These are phyloP conservation scores for Pseudozyma tsukubaensis DNA, from an alignment of 1,284 basidiomycete genomes.

Conservation along the genomic window DNA sequence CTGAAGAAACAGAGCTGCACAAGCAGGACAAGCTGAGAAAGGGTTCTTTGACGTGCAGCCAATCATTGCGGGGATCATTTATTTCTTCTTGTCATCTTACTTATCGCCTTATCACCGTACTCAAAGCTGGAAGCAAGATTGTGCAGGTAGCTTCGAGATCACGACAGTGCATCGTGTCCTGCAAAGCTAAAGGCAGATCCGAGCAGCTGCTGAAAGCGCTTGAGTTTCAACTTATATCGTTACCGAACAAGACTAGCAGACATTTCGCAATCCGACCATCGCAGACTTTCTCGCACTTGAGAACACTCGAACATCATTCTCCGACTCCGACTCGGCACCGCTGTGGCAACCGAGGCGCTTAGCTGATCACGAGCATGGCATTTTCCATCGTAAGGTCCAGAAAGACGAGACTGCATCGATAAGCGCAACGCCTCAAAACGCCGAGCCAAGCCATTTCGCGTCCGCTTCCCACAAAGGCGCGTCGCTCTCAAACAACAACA, in stretches of 20 bases:
- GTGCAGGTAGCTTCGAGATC: too few relatives aligned
- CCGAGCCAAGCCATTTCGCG: background rate
- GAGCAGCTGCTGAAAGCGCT: background rate
- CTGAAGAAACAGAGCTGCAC: too few relatives aligned
- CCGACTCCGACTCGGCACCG: conserved; percentile 36
- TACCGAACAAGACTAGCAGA: too few relatives aligned
- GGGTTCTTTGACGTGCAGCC: too few relatives aligned
- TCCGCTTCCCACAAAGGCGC: conserved; percentile 3
- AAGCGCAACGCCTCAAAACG: too few relatives aligned
- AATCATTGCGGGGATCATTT: too few relatives aligned
- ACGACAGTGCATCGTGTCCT: too few relatives aligned
- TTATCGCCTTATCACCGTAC: too few relatives aligned
- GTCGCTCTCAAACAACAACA: conserved; percentile 2
- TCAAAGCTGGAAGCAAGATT: too few relatives aligned
- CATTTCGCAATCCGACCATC: conserved; percentile 25
- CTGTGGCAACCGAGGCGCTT: background rate
- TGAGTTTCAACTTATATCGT: background rate
- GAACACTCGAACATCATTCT: background rate
- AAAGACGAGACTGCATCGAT: background rate
- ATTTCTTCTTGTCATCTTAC: too few relatives aligned
- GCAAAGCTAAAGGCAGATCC: too few relatives aligned
- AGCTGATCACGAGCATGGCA: background rate
- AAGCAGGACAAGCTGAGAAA: too few relatives aligned
- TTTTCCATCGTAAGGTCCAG: background rate
- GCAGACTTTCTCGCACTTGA: background rate